Evolutionary conservation across 768 basidiomycete species (phyloP), one percentile per base, ranked within the genome.

Genomic region (Termitomyces sp.): DNA sequence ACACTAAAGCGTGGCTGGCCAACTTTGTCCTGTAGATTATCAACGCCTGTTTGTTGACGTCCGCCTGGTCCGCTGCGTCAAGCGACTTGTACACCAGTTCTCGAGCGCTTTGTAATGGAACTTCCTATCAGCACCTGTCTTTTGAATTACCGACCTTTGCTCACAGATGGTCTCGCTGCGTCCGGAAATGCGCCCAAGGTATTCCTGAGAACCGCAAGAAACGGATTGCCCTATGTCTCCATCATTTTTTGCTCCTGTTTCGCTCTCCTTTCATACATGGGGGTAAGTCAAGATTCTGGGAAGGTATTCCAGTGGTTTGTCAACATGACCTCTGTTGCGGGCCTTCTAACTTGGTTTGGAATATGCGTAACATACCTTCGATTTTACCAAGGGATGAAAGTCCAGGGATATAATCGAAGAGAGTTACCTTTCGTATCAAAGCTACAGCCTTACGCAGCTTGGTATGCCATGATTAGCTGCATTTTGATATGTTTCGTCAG

Each of bases 31-130:
- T 39, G 20, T 46, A 88, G 86, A 76, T 91, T 43, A 91, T 92
- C 69, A 93, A 91, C 66, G 89, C 88, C 2, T 85, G 83, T 68
- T 78, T 96, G n/a, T 73, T 98, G 62, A 92, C 89, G 36, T 92
- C 93, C 2, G 93, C 95, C 7, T 94, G 91, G 88, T 96, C 94
- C 24, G 94, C 95, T 33, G 92, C 90, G 5, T 88, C 87, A 24
- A 90, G 88, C 69, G 93, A 95, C 68, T 71, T 97, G 47, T 96
- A 93, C 75, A 95, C 93, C 3, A 88, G 88, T 45, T 94, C 93
- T n/a, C 85, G 90, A 52, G 90, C 89, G 0, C 79, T 98, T 13
- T 95, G 89, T 91, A 61, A 10, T 22, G 14, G 13, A 14, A 8
- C 44, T 24, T 46, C n/a, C 12, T 33, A 49, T 49, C 16, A 16